Base-by-base conservation (phyloP, 257 asterid species). In the Forsythia suspensa region DNA sequence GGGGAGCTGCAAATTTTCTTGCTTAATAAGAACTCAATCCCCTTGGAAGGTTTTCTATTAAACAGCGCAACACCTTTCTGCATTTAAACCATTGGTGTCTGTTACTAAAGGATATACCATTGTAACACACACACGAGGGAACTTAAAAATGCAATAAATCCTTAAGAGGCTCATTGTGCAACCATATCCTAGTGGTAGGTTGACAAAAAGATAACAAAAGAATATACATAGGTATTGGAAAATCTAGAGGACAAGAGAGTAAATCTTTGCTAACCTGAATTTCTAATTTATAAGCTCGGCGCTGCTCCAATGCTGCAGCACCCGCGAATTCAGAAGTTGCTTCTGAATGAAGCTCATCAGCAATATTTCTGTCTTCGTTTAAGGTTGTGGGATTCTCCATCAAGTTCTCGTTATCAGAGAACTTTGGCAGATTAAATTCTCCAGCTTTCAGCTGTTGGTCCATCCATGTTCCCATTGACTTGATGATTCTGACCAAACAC, bases 401-500 rank as follows among this genome's bases (percentile, higher is more conserved):
- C 77, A 69, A 71, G 74, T 83, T 87, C 76, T 92, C 99, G 77
- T 82, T 85, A 83, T 92, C 97, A 73, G 91, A 76, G 41, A 74
- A 61, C 82, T 84, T 88, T n/a, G 85, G 81, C 66, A 80, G 86
- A 85, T 82, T 82, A 39, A 75, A 41, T 48, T 95, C 99, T 83
- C 93, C 97, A 77, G 86, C 86, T 89, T 89, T 95, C 82, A 96
- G 89, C 87, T 96, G 97, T 76, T 90, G 97, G 90, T 96, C 99
- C 98, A 96, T 92, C 98, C 98, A 96, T 75, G 87, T 82, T 63
- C 97, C 99, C 97, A 94, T 91, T 40, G 99, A 96, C 87, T 85
- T 92, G 82, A 92, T 92, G 73, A 96, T 94, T 78, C 86, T 90
- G 78, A 88, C 98, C 88, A 94, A 90, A 85, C 99, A 96, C 76